Base-by-base conservation (phyloP, 2,329 filamentous ascomycete genomes). In the Cordyceps militaris region DNA sequence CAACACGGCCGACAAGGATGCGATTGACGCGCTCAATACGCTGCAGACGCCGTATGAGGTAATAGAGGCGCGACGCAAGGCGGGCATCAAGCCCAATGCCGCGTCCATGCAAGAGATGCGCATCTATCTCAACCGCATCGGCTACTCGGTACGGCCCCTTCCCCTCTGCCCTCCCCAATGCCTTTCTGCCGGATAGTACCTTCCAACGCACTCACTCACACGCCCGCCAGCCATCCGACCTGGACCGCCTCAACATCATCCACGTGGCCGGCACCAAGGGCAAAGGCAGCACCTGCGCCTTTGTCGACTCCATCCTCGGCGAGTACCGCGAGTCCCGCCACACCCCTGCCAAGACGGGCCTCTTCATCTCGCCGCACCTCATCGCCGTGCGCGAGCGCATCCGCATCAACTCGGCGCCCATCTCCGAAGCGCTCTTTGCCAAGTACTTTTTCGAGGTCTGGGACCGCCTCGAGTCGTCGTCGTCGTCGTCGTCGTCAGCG, bases 1-100 rank as follows among this genome's bases (percentile, higher is more conserved):
- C 34, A 4, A 56, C 44, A 11, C 38, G 16, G 14, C 16, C 24
- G 8, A 28, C 26, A 96, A n/a, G 91, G 91, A 94, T 70, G 94
- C 93, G 49, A 85, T 97, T 62, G 78, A 85, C 64, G 84, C 88
- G 40, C 82, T 97, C 67, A 97, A 97, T 72, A 88, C 89, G 46
- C 84, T 97, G 52, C 94, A 99, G 72, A 91, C 89, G 43, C 95
- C 96, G 54, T 93, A 87, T 69, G 83, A 87, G 50, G 81, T 91
- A 53, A 82, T 97, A 19, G 85, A 96, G 69, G 85, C 87, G 52
- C 85, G 94, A 53, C 81, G 85, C 56, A 89, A 89, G 69, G 87
- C 87, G 19, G 88, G 90, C 21, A 76, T 85, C 61, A 81, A 79
- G 28, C 84, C 89, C 66, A 88, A 94, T 71, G 78, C 83, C 60